Evolutionary conservation across 2,329 filamentous ascomycete species (phyloP), one percentile per base, ranked within the genome.

Genomic region (Fusarium subtropicale): DNA sequence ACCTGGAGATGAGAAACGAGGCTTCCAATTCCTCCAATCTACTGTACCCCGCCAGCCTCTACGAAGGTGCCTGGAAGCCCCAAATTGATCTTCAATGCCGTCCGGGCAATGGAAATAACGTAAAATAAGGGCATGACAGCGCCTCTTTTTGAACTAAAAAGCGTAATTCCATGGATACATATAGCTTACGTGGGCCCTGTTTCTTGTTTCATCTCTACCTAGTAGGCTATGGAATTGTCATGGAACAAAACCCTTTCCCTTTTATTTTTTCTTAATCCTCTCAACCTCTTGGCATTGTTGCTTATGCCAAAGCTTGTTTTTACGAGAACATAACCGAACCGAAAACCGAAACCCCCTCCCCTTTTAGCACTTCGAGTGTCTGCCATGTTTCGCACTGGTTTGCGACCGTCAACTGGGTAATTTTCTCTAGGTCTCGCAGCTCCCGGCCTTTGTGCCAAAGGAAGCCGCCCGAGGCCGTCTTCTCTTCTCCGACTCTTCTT

Each of bases 311-410:
- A 52, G 48, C 48, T 52, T 52, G 48, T 52, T 41, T 30, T 30
- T 16, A 18, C 24, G 24, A 16, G 28, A 16, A 39, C 22, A 15
- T n/a, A 15, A 28, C 22, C 33, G 22, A 33, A n/a, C 36, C 36
- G 36, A 39, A 39, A 20, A 22, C 20, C 20, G 20, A 30, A 11
- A n/a, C 9, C 7, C 39, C 22, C 8, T 5, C 34, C 26, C 52
- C 34, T 22, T 44, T 45, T 26, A 22, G 20, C 20, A 22, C 20
- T 22, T 22, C 10, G 16, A 36, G 18, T 24, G 28, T 33, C 18
- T 44, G 53, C 12, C 44, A 56, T 56, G 53, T 26, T 50, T 39
- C 26, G 53, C 33, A 47, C 53, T 50, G 53, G 42, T 54, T 45
- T 58, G 48, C 34, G 56, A 55, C 22, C 31, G 5, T 22, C 48